These are phyloP conservation scores for Chaetomium olivaceum DNA, from an alignment of 2,329 filamentous ascomycete genomes.

Conservation along the genomic window DNA sequence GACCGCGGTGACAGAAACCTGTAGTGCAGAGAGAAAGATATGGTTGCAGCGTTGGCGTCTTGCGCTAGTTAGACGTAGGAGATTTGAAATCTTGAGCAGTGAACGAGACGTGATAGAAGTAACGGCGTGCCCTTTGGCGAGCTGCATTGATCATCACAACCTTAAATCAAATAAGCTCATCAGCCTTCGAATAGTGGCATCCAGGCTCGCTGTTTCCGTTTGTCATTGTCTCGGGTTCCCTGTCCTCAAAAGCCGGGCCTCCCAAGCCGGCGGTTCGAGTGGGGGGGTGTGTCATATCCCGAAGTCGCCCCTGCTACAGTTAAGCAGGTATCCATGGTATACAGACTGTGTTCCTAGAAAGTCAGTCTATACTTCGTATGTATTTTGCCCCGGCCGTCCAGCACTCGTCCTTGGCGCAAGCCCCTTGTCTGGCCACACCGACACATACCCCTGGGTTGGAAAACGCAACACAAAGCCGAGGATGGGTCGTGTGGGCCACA, in stretches of 20 bases:
- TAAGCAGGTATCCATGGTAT: background rate
- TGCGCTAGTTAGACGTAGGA: background rate
- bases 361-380: background rate
- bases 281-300: background rate
- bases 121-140: background rate
- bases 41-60: background rate
- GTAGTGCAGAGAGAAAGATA: background rate
- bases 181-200: background rate
- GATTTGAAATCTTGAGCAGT: background rate
- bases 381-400: background rate
- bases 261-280: background rate
- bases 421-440: background rate
- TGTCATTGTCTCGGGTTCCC: background rate
- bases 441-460: background rate
- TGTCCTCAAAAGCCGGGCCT: background rate
- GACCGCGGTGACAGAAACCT: background rate
- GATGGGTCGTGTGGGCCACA: background rate
- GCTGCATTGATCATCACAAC: background rate
- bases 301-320: background rate
- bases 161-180: constrained; percentile 10
- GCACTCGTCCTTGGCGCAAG: no score
- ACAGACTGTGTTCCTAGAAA: background rate
- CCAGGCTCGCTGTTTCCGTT: background rate
- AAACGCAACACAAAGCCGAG: background rate
- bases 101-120: background rate